Evolutionary conservation across 164 flowering plant species (phyloP).

Genomic region (Tinospora cordifolia): DNA sequence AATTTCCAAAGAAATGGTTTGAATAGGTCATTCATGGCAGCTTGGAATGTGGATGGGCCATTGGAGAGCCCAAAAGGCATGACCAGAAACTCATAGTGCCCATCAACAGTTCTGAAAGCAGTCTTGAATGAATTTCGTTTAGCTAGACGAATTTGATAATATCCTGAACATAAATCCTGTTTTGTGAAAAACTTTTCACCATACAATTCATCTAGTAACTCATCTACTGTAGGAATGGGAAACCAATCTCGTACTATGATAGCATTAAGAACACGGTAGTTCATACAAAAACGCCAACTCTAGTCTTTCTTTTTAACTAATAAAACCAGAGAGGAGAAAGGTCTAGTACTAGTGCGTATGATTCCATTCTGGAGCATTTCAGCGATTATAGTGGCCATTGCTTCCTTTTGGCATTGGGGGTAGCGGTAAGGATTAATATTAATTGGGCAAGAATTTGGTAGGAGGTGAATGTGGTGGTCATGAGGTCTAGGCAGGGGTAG

Average conservation of each 20-base stretch:
- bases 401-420: too few species aligned
- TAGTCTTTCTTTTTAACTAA: background rate
- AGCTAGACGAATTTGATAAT: too few species aligned
- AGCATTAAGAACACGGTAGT: background rate
- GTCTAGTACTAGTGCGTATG: background rate
- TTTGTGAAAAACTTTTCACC: background rate
- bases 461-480: too few species aligned
- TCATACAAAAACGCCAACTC: background rate
- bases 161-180: background rate
- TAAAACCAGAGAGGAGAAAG: background rate
- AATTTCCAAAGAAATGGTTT: background rate
- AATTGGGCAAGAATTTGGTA: too few species aligned
- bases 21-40: background rate
- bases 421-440: too few species aligned
- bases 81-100: background rate
- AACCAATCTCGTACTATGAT: background rate
- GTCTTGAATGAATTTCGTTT: background rate
- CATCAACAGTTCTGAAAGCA: background rate
- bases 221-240: background rate
- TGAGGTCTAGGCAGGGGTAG: too few species aligned
- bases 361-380: background rate
- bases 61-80: background rate
- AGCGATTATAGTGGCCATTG: too few species aligned
- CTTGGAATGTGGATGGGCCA: background rate
- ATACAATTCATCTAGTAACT: background rate